These are phyloP conservation scores for Chaetomiaceae sp. DNA, from an alignment of 2,329 filamentous ascomycete species.

Conservation along the genomic window DNA sequence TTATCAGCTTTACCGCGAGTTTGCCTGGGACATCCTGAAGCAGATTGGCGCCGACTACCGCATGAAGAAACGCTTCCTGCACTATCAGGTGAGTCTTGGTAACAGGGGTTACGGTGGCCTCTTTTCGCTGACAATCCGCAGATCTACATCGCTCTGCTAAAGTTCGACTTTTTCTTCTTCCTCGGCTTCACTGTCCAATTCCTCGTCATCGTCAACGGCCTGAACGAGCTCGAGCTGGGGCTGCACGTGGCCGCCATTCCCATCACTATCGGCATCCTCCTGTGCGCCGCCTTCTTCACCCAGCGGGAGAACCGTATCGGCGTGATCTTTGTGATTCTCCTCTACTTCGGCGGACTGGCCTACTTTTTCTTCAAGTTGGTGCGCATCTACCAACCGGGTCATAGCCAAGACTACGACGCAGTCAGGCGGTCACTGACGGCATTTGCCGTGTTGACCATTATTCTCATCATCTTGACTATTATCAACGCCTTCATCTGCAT, in stretches of 20 bases:
- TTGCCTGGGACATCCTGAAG: constrained; percentile 99
- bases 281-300: constrained; percentile 80
- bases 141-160: constrained; percentile 96
- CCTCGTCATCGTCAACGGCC: constrained; percentile 77
- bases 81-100: constrained; percentile 71
- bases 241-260: constrained; percentile 87
- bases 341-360: constrained; percentile 83
- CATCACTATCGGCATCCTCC: constrained; percentile 81
- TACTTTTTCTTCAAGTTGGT: constrained; percentile 99
- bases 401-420: constrained; percentile 62
- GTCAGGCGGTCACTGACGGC: constrained; percentile 83
- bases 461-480: constrained; percentile 85
- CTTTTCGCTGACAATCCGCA: constrained; percentile 34
- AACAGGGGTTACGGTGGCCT: neutral
- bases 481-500: constrained; percentile 82
- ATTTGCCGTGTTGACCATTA: constrained; percentile 88
- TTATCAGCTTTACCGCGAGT: constrained; percentile 97
- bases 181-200: constrained; percentile 98
- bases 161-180: constrained; percentile 99
- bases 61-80: constrained; percentile 93
- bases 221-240: constrained; percentile 69
- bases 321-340: constrained; percentile 72
- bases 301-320: constrained; percentile 75
- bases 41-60: constrained; percentile 95
- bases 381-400: constrained; percentile 76